A percentile compares a stretch with the other conserved stretches of the same genome.
Evolutionary conservation across 1,139 yeast genomes (phyloP).

Genomic region (Saccharomyces hybrid): DNA sequence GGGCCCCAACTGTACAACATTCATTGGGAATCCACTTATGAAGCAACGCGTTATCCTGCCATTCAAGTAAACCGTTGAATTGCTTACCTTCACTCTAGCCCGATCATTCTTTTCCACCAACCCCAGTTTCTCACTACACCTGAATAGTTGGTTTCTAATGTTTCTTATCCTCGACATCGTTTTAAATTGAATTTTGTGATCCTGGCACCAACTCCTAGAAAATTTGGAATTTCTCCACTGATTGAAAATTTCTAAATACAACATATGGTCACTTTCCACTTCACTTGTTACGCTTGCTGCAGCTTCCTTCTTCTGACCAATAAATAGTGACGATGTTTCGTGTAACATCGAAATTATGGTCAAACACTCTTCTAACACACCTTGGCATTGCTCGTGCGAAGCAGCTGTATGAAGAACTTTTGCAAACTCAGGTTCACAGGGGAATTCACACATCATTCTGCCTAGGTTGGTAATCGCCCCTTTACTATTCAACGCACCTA

Average conservation of each 20-base stretch:
- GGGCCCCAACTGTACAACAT: constrained; percentile 61
- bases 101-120: constrained; percentile 21
- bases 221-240: constrained; percentile 69
- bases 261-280: constrained; percentile 62
- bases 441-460: constrained; percentile 83
- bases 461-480: constrained; percentile 79
- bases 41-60: constrained; percentile 57
- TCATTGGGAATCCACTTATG: constrained; percentile 76
- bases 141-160: constrained; percentile 61
- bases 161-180: constrained; percentile 64
- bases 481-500: constrained; percentile 79
- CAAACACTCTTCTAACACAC: constrained; percentile 49
- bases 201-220: constrained; percentile 81
- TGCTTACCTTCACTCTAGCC: constrained; percentile 13
- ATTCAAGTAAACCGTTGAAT: constrained; percentile 20
- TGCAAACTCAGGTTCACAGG: constrained; percentile 85
- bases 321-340: constrained; percentile 67
- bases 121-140: constrained; percentile 57
- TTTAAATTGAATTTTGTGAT: constrained; percentile 70
- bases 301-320: constrained; percentile 36
- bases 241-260: constrained; percentile 65
- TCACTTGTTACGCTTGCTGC: constrained; percentile 16
- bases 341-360: constrained; percentile 77
- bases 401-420: constrained; percentile 59
- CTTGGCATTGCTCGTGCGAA: constrained; percentile 45